Base-by-base conservation (phyloP, 2,329 filamentous ascomycete genomes). In the Xylaria sp. region DNA sequence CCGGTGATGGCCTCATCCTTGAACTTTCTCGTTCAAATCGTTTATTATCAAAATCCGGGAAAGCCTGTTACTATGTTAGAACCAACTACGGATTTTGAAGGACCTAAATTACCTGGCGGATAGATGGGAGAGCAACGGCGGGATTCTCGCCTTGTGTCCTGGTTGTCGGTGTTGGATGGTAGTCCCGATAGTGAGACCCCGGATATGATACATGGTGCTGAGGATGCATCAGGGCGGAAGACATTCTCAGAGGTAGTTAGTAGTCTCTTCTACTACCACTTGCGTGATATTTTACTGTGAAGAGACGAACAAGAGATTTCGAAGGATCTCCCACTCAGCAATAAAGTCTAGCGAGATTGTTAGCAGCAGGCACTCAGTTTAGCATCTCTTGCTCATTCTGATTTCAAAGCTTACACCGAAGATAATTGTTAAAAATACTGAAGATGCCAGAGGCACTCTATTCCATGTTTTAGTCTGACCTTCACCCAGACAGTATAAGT, bases 61-160 rank as follows among this genome's bases (percentile, higher is more conserved):
- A 81, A 54, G 80, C 78, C 84, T 85, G 70, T 1, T 56, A 32
- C 11, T 11, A 1, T 42, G 64, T 78, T 67, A 78, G 75, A 47
- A 36, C 14, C 45, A 24, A 24, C 32, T 54, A n/a, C 65, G 17
- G n/a, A 12, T 36, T 34, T 54, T 8, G 34, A 5, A 27, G 30
- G 30, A 48, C 32, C 19, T 32, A 7, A 56, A 61, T 65, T 82
- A 86, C 85, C 83, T 86, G 83, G 71, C 84, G 81, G 58, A 88
- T 86, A 1, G 86, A 84, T 21, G 86, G 86, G 24, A 88, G 79
- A 42, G 81, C 81, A 34, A 85, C 75, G 66, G 78, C 76, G 68
- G 82, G 79, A n/a, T 76, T 75, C 61, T 85, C 82, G 19, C 74
- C 73, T 63, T 78, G 79, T 55, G 79, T 77, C 47, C 79, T 79